phyloP scores from a whole-genome alignment of 768 basidiomycete species.

The Macrolepiota albuminosa region DNA sequence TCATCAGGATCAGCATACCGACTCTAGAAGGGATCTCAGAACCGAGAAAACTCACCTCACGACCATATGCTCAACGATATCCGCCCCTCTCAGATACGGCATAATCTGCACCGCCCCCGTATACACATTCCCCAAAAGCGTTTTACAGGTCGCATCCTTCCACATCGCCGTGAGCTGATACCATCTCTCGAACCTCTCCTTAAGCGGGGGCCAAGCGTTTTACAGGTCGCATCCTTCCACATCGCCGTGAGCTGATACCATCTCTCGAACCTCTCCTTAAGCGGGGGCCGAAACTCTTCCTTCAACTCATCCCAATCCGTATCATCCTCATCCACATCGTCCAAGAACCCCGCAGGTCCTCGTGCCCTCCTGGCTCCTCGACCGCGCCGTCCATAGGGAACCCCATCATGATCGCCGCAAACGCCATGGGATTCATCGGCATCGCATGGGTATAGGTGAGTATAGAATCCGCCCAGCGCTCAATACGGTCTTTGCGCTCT shows the following conservation, averaged over 20 bases:
- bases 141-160: constrained; percentile 28
- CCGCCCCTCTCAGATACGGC: constrained; percentile 49
- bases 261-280: constrained; percentile 53
- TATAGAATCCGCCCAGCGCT: constrained; percentile 48
- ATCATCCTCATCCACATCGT: constrained; percentile 48
- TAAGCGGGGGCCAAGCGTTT: constrained; percentile 41
- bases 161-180: constrained; percentile 30
- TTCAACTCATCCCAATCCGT: constrained; percentile 55
- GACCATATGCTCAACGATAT: constrained; percentile 55
- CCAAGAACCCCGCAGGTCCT: constrained; percentile 50
- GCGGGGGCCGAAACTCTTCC: constrained; percentile 55
- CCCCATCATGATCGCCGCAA: constrained; percentile 57
- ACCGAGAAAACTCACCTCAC: constrained; percentile 33
- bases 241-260: constrained; percentile 41
- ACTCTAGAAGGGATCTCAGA: background rate
- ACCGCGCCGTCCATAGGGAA: constrained; percentile 27
- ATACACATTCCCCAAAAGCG: constrained; percentile 37
- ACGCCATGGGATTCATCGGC: constrained; percentile 46
- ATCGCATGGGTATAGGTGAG: constrained; percentile 38
- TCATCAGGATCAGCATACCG: background rate
- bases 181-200: constrained; percentile 59
- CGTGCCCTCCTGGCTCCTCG: constrained; percentile 30
- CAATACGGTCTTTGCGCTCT: constrained; percentile 42
- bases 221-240: constrained; percentile 32
- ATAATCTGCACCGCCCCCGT: constrained; percentile 42